These are phyloP conservation scores for Rhodamnia rubescens DNA, from an alignment of 345 rosid genomes.

Conservation along the genomic window DNA sequence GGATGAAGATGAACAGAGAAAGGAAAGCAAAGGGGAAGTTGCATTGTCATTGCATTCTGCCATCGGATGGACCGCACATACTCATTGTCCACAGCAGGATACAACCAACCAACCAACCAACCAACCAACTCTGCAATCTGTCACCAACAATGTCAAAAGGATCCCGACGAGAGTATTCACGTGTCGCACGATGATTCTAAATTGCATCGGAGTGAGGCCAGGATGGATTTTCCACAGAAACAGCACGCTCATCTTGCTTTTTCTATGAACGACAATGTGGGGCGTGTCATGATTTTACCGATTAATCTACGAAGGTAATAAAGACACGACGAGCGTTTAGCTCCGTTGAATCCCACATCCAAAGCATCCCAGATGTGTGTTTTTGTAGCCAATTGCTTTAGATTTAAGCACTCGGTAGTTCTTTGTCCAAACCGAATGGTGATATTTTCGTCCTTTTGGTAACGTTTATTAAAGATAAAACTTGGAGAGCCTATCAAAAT, in stretches of 20 bases:
- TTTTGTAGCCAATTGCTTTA: background rate
- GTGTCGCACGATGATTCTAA: background rate
- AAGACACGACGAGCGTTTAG: background rate
- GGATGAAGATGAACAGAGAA: background rate
- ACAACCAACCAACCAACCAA: background rate
- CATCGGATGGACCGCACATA: background rate
- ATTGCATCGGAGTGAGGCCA: background rate
- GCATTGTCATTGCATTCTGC: background rate
- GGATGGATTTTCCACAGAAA: background rate
- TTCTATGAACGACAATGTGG: background rate
- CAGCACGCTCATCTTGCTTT: background rate
- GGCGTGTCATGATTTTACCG: background rate
- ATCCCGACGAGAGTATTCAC: background rate
- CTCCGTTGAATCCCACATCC: background rate
- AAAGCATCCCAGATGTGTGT: background rate
- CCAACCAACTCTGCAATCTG: background rate
- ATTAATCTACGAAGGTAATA: background rate
- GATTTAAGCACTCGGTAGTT: background rate
- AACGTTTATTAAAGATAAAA: accelerated
- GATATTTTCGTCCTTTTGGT: accelerated
- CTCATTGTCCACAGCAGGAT: background rate
- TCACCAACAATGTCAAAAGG: background rate
- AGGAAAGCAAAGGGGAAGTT: background rate
- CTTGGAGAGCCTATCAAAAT: accelerated
- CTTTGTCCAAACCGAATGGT: background rate